Evolutionary conservation across 2,329 filamentous ascomycete genomes (phyloP).

Genomic region (Achaetomium macrosporum): DNA sequence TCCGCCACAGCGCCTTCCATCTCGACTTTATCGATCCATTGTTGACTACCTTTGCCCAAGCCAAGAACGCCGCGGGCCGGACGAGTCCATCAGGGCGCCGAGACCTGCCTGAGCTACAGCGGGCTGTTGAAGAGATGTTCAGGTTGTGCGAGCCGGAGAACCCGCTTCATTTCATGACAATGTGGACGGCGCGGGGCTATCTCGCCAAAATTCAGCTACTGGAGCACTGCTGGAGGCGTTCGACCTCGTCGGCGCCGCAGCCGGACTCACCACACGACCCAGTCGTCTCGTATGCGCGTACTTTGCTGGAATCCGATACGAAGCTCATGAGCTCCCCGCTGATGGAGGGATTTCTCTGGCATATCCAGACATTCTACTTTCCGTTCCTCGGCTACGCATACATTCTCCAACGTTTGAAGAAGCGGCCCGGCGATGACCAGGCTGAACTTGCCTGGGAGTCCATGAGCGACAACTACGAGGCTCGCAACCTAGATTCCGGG

Average conservation of each 20-base stretch:
- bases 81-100: constrained; percentile 1
- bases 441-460: constrained; percentile 30
- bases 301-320: constrained; percentile 35
- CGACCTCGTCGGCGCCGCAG: not conserved
- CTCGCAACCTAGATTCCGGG: not conserved
- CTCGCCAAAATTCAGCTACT: constrained; percentile 47
- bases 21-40: constrained; percentile 33
- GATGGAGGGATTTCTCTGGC: constrained; percentile 34
- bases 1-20: constrained; percentile 31
- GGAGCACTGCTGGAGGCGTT: constrained; percentile 37
- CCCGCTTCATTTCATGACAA: constrained; percentile 37
- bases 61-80: constrained; percentile 11
- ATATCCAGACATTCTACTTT: constrained; percentile 30
- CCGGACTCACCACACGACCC: constrained; percentile 21
- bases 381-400: constrained; percentile 38
- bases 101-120: constrained; percentile 34
- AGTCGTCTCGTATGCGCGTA: constrained; percentile 29
- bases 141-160: constrained; percentile 33
- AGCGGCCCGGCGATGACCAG: constrained; percentile 19
- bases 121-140: constrained; percentile 40
- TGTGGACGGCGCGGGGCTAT: constrained; percentile 34
- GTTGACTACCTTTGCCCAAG: constrained; percentile 27
- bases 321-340: constrained; percentile 28
- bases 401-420: constrained; percentile 32
- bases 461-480: constrained; percentile 30